Conservation (phyloP, 148 eudicot species). For the Pouteria glomerata region DNA sequence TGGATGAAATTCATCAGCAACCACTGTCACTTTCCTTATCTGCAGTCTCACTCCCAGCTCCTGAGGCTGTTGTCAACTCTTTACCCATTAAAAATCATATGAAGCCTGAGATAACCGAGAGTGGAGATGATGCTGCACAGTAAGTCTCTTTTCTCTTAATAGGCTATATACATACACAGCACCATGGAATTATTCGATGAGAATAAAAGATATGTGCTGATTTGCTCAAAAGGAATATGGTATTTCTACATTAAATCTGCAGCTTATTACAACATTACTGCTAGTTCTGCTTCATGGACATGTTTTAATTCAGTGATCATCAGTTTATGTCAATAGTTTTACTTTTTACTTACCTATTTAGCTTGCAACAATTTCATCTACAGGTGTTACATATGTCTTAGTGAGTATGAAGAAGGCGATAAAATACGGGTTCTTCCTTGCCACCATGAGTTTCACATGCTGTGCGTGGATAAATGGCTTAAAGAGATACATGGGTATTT, state of each 20-base stretch:
- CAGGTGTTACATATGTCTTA: conserved; percentile 80
- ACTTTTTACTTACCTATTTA: neutral
- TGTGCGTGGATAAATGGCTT: conserved; percentile 88
- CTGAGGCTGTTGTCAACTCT: conserved; percentile 68
- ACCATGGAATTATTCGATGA: too few relatives aligned
- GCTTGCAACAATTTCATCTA: neutral
- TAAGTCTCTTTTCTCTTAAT: conserved; percentile 42
- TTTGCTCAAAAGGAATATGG: too few relatives aligned
- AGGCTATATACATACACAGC: too few relatives aligned
- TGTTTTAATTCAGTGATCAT: neutral
- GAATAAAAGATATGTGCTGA: too few relatives aligned
- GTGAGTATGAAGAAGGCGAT: conserved; percentile 68
- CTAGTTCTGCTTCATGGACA: too few relatives aligned
- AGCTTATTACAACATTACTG: too few relatives aligned
- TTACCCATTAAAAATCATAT: conserved; percentile 50
- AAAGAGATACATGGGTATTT: conserved; percentile 82
- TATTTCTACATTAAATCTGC: too few relatives aligned
- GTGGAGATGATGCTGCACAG: conserved; percentile 55
- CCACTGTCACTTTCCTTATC: conserved; percentile 67
- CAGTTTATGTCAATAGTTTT: neutral
- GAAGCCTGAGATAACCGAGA: conserved; percentile 31
- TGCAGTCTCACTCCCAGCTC: conserved; percentile 66
- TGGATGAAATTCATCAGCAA: conserved; percentile 83
- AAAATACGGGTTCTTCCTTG: conserved; percentile 77
- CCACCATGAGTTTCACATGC: conserved; percentile 64